Evolutionary conservation across 2,329 filamentous ascomycete species (phyloP).

Genomic region (Diaporthe ampelina): DNA sequence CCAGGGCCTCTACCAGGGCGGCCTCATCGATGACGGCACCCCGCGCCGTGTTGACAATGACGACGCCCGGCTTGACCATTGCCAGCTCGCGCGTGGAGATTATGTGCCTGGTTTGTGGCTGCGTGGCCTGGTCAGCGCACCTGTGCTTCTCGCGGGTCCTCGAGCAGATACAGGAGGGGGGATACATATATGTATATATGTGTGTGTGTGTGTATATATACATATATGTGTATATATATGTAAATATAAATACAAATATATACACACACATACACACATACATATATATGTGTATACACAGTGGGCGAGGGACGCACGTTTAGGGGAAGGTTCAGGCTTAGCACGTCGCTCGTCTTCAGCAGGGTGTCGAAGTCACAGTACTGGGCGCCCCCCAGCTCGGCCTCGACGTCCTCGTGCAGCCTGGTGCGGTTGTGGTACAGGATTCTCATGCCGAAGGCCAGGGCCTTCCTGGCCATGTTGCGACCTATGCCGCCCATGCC

Average conservation of each 20-base stretch:
- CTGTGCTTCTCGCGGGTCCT: not conserved
- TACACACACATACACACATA: not conserved
- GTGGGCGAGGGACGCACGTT: slow-evolving; percentile 70
- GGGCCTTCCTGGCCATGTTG: slow-evolving; percentile 81
- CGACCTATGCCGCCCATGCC: slow-evolving; percentile 90
- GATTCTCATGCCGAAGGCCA: slow-evolving; percentile 81
- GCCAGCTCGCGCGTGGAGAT: slow-evolving; percentile 79
- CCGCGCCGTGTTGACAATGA: slow-evolving; percentile 86
- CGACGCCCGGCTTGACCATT: slow-evolving; percentile 82
- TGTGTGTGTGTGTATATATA: no score
- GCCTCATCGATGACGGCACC: slow-evolving; percentile 87
- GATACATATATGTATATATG: no score
- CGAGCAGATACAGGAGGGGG: not conserved
- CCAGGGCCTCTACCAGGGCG: slow-evolving; percentile 81
- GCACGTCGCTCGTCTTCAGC: slow-evolving; percentile 77
- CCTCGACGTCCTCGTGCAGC: slow-evolving; percentile 67
- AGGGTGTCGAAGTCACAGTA: slow-evolving; percentile 83
- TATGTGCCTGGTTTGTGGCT: slow-evolving; percentile 78
- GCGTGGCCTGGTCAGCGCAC: not conserved
- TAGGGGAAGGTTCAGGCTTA: slow-evolving; percentile 85
- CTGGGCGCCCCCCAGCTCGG: slow-evolving; percentile 66
- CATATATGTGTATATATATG: no score
- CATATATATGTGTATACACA: not conserved
- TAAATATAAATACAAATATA: no score
- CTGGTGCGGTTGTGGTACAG: slow-evolving; percentile 80